These are phyloP conservation scores for Pythium guiyangense DNA, from an alignment of 352 stramenopile species.

Conservation along the genomic window DNA sequence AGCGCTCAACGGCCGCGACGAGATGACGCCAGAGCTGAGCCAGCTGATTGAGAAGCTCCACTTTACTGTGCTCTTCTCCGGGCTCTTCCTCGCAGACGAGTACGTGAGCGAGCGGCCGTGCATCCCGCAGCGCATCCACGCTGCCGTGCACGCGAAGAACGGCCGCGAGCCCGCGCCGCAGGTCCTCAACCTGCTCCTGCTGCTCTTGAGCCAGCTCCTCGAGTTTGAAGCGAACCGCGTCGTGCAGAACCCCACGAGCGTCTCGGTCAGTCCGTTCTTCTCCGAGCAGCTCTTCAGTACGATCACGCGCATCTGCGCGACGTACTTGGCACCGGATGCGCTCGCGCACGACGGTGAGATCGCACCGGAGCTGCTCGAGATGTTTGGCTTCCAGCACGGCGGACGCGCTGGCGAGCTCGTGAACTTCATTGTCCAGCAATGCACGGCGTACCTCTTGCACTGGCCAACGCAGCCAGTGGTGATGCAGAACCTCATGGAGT, in stretches of 20 bases:
- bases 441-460: conserved; percentile 67
- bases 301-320: conserved; percentile 69
- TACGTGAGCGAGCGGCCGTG: conserved; percentile 66
- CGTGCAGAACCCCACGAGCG: conserved; percentile 44
- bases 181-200: conserved; percentile 56
- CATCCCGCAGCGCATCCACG: conserved; percentile 57
- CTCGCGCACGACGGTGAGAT: conserved; percentile 32
- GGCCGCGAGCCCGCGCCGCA: conserved; percentile 16
- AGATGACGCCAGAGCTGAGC: conserved; percentile 51
- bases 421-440: conserved; percentile 66
- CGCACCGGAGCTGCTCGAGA: conserved; percentile 44
- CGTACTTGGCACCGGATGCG: conserved; percentile 59
- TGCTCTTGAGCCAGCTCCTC: conserved; percentile 67
- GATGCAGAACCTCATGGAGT: conserved; percentile 80
- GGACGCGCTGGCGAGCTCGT: conserved; percentile 52
- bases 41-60: conserved; percentile 78
- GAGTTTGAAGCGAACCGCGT: conserved; percentile 65
- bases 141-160: conserved; percentile 19
- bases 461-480: conserved; percentile 81
- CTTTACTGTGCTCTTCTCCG: conserved; percentile 73
- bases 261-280: conserved; percentile 71
- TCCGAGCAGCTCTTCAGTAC: conserved; percentile 72
- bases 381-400: conserved; percentile 59
- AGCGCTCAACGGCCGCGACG: conserved; percentile 37
- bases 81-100: conserved; percentile 76